Evolutionary conservation across 768 basidiomycete genomes (phyloP), one percentile per base, ranked within the genome.

Genomic region (Phylloporus rhodoxanthus): DNA sequence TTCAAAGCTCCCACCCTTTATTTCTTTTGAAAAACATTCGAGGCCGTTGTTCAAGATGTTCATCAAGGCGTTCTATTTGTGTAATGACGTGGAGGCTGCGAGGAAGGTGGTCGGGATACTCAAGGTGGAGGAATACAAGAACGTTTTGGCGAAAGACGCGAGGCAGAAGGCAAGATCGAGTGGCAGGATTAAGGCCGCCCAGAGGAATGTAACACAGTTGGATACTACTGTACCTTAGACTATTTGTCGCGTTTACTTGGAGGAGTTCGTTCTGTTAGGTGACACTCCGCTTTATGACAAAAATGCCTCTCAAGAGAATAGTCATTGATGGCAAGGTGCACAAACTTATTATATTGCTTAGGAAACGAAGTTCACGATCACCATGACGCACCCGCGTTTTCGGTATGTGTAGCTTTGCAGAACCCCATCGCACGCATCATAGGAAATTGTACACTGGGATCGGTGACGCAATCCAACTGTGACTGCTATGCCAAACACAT

Each of bases 11-110:
- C 51, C 69, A n/a, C 47, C 70, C 34, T 66, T 68, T 19, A 70
- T 84, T 47, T 79, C 75, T 3, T 84, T 81, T 47, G 69, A 72
- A 49, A 72, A 68, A 48, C 84, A 88, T 60, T 72, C 80, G n/a
- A 69, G 72, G 50, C 87, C 87, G 36, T 59, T 90, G 65, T 84
- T 83, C 64, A 83, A 75, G 70, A 81, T 81, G 79, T 82, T 90
- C 65, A 78, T 85, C 58, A 80, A 76, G 57, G 81, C 79, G 13
- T 75, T 89, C 54, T 75, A 79, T 61, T 44, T 70, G 36, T 68
- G 80, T 25, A 74, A 74, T 19, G 87, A 91, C 61, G 53, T 60
- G 7, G 63, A 62, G 10, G 80, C 79, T 34, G 84, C 81, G 21
- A 69, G 72, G 59, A 71, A 54, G 38, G 73, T 85, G 19, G 56